Percentiles rank a stretch among this genome's conserved stretches.
Evolutionary conservation across 2,329 filamentous ascomycete genomes (phyloP).

Genomic region (Leptodontidium sp.): DNA sequence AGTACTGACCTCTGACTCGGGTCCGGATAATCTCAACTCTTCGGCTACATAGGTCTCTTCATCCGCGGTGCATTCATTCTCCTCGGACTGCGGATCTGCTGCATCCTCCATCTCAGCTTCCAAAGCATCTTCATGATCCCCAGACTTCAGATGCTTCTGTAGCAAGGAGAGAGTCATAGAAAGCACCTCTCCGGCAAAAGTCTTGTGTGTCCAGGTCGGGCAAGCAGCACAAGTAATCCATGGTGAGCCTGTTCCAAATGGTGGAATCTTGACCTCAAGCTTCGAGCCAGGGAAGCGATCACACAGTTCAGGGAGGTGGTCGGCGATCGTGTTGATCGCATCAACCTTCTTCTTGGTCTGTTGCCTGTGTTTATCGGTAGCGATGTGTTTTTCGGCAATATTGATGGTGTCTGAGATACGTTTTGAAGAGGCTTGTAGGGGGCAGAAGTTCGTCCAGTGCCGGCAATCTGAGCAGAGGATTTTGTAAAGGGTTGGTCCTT

Average conservation of each 20-base stretch:
- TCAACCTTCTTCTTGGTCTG: neutral
- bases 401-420: neutral
- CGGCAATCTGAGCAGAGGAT: neutral
- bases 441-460: neutral
- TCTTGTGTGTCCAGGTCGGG: neutral
- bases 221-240: neutral
- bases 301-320: neutral
- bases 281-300: neutral
- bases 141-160: conserved; percentile 1
- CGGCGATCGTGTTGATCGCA: neutral
- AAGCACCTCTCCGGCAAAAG: neutral
- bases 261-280: neutral
- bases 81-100: neutral
- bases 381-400: neutral
- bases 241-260: neutral
- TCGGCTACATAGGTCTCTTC: neutral
- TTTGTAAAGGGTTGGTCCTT: neutral
- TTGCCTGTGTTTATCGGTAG: neutral
- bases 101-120: neutral
- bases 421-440: neutral
- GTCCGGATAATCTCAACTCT: neutral
- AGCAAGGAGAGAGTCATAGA: neutral
- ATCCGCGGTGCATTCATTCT: neutral
- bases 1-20: neutral
- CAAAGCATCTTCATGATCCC: neutral